Base-by-base conservation (phyloP, 1,284 basidiomycete species). In the Chondrostereum purpureum region DNA sequence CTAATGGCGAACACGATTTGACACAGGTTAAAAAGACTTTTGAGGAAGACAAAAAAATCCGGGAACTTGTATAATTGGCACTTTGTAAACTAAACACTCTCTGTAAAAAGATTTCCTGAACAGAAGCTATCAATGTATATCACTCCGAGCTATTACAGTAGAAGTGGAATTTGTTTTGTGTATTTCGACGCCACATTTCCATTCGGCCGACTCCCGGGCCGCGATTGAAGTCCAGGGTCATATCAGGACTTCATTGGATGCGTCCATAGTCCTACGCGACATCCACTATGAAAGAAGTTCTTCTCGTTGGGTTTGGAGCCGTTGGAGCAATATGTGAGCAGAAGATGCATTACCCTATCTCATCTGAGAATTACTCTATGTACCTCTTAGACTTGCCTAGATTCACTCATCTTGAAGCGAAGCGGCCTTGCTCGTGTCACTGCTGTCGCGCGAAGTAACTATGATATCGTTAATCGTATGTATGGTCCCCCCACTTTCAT, bases 21-120 rank as follows among this genome's bases (percentile, higher is more conserved):
- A 12, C 33, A 8, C 38, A 62, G 60, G 59, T 61, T 2, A 51
- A 58, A 36, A 48, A 52, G 35, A 59, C 58, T 5, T 63, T 63
- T 44, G 52, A 60, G 39, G 57, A 59, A 42, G 59, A 60, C 42
- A 53, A 55, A 50, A 48, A n/a, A 8, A n/a, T n/a, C n/a, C 27
- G 27, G 27, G n/a, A n/a, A n/a, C n/a, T n/a, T n/a, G n/a, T n/a
- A n/a, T n/a, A n/a, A n/a, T n/a, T n/a, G n/a, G n/a, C n/a, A n/a
- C n/a, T n/a, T n/a, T n/a, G n/a, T n/a, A n/a, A n/a, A n/a, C n/a
- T n/a, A n/a, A n/a, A n/a, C n/a, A n/a, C n/a, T n/a, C n/a, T n/a
- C n/a, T n/a, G n/a, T n/a, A n/a, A n/a, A n/a, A n/a, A n/a, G n/a
- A n/a, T n/a, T n/a, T n/a, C n/a, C n/a, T n/a, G n/a, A n/a, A n/a